Percentiles rank a stretch among this genome's conserved stretches.
Conservation (phyloP, 768 basidiomycete genomes). For the Mycena alexandri region DNA sequence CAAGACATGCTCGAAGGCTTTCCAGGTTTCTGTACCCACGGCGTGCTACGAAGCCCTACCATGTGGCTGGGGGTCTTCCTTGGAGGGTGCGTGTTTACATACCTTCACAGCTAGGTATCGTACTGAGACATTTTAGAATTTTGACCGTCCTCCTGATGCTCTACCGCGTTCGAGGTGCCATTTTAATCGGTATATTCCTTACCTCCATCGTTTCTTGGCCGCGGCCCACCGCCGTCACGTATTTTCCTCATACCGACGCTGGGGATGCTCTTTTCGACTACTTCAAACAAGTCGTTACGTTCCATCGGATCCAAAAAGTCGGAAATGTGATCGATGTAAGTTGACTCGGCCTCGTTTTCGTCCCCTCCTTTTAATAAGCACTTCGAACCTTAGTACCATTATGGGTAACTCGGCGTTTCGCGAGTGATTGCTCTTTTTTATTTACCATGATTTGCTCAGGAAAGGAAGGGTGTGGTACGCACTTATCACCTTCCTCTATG, state of each 20-base stretch:
- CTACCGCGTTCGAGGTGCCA: slow-evolving; percentile 87
- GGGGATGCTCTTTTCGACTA: slow-evolving; percentile 85
- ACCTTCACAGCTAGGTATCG: neutral
- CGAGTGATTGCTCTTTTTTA: neutral
- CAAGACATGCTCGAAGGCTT: slow-evolving; percentile 61
- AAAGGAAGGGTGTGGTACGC: slow-evolving; percentile 90
- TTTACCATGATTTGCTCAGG: slow-evolving; percentile 46
- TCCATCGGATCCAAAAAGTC: slow-evolving; percentile 70
- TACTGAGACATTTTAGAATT: slow-evolving; percentile 56
- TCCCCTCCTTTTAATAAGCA: slow-evolving; percentile 15
- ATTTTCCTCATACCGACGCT: slow-evolving; percentile 77
- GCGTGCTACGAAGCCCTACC: slow-evolving; percentile 78
- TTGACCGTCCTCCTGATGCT: slow-evolving; percentile 85
- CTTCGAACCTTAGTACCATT: slow-evolving; percentile 59
- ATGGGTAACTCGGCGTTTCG: slow-evolving; percentile 44
- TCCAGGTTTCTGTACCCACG: slow-evolving; percentile 70
- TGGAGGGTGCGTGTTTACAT: slow-evolving; percentile 69
- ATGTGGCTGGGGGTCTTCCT: slow-evolving; percentile 92
- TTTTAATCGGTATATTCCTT: slow-evolving; percentile 85
- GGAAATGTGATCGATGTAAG: slow-evolving; percentile 79
- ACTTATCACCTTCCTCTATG: slow-evolving; percentile 89
- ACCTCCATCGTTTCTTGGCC: slow-evolving; percentile 93
- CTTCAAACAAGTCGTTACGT: slow-evolving; percentile 88
- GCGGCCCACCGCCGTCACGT: slow-evolving; percentile 82
- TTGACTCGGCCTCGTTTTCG: slow-evolving; percentile 17